phyloP scores from a whole-genome alignment of 345 rosid species.

The Rhizophora apiculata region DNA sequence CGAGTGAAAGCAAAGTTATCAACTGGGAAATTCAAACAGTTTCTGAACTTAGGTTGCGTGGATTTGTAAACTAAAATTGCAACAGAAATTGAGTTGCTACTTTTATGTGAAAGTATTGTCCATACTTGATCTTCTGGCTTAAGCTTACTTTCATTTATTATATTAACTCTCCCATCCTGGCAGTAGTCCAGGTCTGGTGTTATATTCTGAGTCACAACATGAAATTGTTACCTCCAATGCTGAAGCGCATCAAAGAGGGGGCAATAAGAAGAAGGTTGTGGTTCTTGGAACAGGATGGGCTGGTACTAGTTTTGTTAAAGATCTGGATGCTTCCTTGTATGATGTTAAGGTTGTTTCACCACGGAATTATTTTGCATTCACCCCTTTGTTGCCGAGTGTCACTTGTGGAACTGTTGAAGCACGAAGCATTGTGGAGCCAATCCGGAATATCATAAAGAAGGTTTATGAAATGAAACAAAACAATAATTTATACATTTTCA shows the following conservation, averaged over 20 bases:
- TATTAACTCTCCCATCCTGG: not conserved
- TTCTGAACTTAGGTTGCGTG: too few species aligned
- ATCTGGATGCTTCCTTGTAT: slow-evolving; percentile 59
- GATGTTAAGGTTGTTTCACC: slow-evolving; percentile 94
- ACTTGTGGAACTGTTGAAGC: slow-evolving; percentile 99
- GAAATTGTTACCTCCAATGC: slow-evolving; percentile 22
- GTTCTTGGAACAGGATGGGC: slow-evolving; percentile 99
- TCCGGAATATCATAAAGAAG: slow-evolving; percentile 83
- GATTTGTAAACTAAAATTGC: too few species aligned
- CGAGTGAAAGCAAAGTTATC: too few species aligned
- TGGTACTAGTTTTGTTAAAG: slow-evolving; percentile 81
- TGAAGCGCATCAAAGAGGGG: slow-evolving; percentile 32
- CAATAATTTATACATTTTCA: not conserved
- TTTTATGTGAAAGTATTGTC: too few species aligned
- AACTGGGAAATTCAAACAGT: too few species aligned
- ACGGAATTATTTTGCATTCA: slow-evolving; percentile 88
- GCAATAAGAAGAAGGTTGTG: slow-evolving; percentile 68
- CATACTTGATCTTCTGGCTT: too few species aligned
- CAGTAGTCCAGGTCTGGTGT: slow-evolving; percentile 73
- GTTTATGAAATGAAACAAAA: slow-evolving; percentile 33
- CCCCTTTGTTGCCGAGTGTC: slow-evolving; percentile 90
- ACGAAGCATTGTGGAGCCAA: slow-evolving; percentile 88
- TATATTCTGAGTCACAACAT: slow-evolving; percentile 59
- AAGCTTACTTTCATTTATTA: too few species aligned
- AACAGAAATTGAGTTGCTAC: too few species aligned